phyloP scores from a whole-genome alignment of 495 filamentous ascomycete species.

The Aeminium ludgeri region DNA sequence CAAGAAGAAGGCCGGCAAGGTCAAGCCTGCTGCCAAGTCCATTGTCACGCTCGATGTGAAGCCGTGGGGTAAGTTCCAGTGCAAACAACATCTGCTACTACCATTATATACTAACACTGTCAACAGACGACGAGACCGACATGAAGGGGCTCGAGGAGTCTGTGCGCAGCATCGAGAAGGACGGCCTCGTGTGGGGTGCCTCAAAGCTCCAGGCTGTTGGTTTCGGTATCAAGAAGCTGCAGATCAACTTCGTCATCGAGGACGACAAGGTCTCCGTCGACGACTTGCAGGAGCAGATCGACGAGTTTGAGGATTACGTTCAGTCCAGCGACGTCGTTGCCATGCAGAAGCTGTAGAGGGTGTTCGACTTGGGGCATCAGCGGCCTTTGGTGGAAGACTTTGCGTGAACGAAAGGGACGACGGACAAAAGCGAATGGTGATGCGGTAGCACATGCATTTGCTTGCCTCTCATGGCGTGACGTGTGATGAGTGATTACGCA shows the following conservation, averaged over 20 bases:
- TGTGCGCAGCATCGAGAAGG: constrained; percentile 75
- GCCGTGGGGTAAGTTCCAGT: constrained; percentile 76
- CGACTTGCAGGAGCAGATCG: constrained; percentile 75
- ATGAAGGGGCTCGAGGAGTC: constrained; percentile 64
- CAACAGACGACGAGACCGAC: constrained; percentile 77
- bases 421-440: not conserved
- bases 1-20: constrained; percentile 89
- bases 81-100: not conserved
- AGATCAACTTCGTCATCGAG: constrained; percentile 95
- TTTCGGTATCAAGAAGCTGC: constrained; percentile 99
- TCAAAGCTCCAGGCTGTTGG: constrained; percentile 77
- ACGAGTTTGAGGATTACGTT: constrained; percentile 86
- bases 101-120: constrained; percentile 4
- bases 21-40: constrained; percentile 85
- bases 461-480: not conserved
- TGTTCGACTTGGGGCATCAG: too few relatives aligned
- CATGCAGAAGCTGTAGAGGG: constrained; percentile 76
- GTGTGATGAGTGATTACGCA: too few relatives aligned
- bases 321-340: constrained; percentile 88
- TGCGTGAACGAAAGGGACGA: not conserved
- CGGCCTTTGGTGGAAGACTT: too few relatives aligned
- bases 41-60: constrained; percentile 92
- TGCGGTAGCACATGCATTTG: not conserved
- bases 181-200: constrained; percentile 91
- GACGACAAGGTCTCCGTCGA: constrained; percentile 86